A percentile compares a stretch with the other conserved stretches of the same genome.
Conservation (phyloP, 768 basidiomycete genomes). For the Wakefieldia striispora region DNA sequence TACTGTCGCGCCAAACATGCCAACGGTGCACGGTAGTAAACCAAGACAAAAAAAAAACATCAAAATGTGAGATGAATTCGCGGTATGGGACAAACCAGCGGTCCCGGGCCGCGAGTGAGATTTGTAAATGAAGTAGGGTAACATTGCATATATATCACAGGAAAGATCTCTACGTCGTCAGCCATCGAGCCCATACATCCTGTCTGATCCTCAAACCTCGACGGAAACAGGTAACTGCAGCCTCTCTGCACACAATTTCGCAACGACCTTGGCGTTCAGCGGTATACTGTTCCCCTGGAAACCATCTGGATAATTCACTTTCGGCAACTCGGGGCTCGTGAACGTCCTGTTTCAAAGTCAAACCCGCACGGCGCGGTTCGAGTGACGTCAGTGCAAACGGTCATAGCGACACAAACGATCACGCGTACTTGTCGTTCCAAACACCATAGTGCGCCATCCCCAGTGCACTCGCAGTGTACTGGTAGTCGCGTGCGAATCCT, state of each 20-base stretch:
- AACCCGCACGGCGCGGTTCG: no score
- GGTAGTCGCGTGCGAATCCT: constrained; percentile 86
- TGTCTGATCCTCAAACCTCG: not conserved
- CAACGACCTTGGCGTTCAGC: constrained; percentile 69
- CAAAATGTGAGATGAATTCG: no score
- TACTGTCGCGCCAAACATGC: no score
- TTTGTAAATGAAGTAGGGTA: no score
- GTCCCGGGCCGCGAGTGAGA: no score
- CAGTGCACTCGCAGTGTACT: constrained; percentile 75
- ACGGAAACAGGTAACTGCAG: constrained; percentile 28
- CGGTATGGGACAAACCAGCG: no score
- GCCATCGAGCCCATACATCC: not conserved
- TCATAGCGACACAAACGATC: not conserved
- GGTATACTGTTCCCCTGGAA: constrained; percentile 89
- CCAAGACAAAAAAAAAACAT: no score
- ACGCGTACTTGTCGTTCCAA: constrained; percentile 67
- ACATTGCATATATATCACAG: no score
- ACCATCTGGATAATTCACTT: constrained; percentile 75
- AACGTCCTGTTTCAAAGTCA: constrained; percentile 58
- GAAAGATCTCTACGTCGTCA: no score
- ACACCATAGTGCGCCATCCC: constrained; percentile 85
- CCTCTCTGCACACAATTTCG: constrained; percentile 55
- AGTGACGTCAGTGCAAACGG: not conserved
- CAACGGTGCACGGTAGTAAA: no score
- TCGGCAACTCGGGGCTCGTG: constrained; percentile 69